Percentiles rank a stretch among this genome's conserved stretches.
These are phyloP conservation scores for Starmerella riodocensis DNA, from an alignment of 805 yeast species.

Conservation along the genomic window DNA sequence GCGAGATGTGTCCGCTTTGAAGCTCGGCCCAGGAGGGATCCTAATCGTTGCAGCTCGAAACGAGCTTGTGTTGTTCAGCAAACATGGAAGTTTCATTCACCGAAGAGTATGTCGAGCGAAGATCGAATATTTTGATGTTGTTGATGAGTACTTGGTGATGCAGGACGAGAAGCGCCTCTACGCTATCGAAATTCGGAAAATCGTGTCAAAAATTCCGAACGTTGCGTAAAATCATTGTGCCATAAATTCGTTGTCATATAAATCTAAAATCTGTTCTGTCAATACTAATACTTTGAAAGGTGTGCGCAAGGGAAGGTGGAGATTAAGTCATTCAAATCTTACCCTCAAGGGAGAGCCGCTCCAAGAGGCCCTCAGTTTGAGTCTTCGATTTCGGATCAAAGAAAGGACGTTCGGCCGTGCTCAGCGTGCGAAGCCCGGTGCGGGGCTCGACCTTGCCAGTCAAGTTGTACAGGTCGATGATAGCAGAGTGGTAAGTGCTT, in stretches of 20 bases:
- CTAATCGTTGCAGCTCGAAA: background rate
- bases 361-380: constrained; percentile 15
- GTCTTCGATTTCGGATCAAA: constrained; percentile 23
- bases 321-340: no score
- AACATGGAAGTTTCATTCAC: constrained; percentile 1
- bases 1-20: background rate
- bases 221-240: no score
- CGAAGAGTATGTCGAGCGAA: no score
- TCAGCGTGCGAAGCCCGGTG: constrained; percentile 23
- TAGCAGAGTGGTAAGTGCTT: constrained; percentile 40
- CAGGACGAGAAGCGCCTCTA: no score
- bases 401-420: constrained; percentile 26
- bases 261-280: no score
- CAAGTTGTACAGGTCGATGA: constrained; percentile 29
- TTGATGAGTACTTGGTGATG: no score
- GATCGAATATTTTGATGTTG: no score
- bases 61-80: constrained; percentile 2
- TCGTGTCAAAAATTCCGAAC: no score
- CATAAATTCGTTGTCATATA: no score
- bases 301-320: no score
- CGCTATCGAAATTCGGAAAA: no score
- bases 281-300: no score
- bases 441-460: constrained; percentile 18
- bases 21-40: background rate
- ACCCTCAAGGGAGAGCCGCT: constrained; percentile 9